phyloP scores from a whole-genome alignment of 2,329 filamentous ascomycete species.

The Colletotrichum destructivum region DNA sequence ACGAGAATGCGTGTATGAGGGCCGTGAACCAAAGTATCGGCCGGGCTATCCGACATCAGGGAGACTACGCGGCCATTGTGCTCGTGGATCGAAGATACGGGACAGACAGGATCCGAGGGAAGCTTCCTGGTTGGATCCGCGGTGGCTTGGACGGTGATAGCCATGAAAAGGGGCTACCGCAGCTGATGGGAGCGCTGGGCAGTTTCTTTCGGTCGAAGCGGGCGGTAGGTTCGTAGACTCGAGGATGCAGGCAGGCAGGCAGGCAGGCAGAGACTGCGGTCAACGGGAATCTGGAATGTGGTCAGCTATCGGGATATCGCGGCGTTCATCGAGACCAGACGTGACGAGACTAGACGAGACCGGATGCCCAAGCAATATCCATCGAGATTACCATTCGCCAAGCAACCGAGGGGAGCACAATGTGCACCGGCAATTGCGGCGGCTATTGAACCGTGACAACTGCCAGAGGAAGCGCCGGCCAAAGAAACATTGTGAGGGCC shows the following conservation, averaged over 20 bases:
- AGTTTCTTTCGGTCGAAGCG: constrained; percentile 72
- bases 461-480: no score
- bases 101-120: constrained; percentile 79
- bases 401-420: no score
- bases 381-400: background rate
- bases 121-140: constrained; percentile 92
- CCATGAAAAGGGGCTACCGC: constrained; percentile 66
- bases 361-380: background rate
- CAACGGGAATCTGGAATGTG: background rate
- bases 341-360: background rate
- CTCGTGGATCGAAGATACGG: constrained; percentile 87
- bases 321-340: constrained; percentile 2
- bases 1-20: constrained; percentile 96
- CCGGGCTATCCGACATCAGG: constrained; percentile 87
- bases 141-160: constrained; percentile 72
- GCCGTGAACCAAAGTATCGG: constrained; percentile 98
- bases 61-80: constrained; percentile 92
- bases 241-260: no score
- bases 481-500: background rate
- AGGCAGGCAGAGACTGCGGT: background rate
- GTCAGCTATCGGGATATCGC: background rate
- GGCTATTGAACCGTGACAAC: background rate
- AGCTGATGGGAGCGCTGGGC: constrained; percentile 71
- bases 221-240: constrained; percentile 45
- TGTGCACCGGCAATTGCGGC: no score